phyloP scores from a whole-genome alignment of 345 rosid genomes.

The Trapa incisa region DNA sequence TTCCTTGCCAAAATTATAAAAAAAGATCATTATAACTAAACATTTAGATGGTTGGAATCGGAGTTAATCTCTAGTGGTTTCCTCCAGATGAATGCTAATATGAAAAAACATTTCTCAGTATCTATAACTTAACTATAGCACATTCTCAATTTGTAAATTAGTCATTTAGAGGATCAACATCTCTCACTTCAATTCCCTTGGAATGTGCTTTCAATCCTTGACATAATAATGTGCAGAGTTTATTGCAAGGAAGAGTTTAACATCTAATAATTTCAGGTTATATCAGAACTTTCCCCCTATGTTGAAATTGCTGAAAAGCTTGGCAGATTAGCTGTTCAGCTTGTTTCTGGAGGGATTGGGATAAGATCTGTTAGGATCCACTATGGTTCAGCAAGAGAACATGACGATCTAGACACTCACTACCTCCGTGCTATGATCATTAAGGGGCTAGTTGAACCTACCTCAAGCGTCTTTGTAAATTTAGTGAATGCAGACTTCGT shows the following conservation, averaged over 20 bases:
- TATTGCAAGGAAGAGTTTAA: constrained; percentile 19
- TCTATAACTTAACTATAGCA: too few relatives aligned
- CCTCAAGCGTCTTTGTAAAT: too few relatives aligned
- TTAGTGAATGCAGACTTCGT: constrained; percentile 31
- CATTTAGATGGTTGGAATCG: too few relatives aligned
- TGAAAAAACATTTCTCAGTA: too few relatives aligned
- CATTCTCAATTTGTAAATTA: too few relatives aligned
- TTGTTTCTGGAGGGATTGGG: constrained; percentile 67
- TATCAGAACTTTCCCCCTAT: constrained; percentile 48
- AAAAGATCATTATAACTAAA: too few relatives aligned
- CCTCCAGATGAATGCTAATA: too few relatives aligned
- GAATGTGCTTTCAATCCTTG: constrained; percentile 14
- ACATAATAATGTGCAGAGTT: constrained; percentile 28
- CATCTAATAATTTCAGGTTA: constrained; percentile 30
- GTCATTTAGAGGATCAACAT: too few relatives aligned
- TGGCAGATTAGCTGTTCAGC: constrained; percentile 34
- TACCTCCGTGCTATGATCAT: constrained; percentile 60
- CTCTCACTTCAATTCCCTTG: too few relatives aligned
- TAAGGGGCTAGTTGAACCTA: constrained; percentile 49
- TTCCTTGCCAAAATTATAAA: too few relatives aligned
- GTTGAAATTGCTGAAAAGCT: constrained; percentile 28
- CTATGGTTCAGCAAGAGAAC: constrained; percentile 51
- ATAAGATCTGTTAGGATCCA: constrained; percentile 39
- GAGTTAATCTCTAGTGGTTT: too few relatives aligned
- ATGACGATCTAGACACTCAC: constrained; percentile 66